Evolutionary conservation across 2,329 filamentous ascomycete genomes (phyloP).

Genomic region (Chaetomiaceae sp.): DNA sequence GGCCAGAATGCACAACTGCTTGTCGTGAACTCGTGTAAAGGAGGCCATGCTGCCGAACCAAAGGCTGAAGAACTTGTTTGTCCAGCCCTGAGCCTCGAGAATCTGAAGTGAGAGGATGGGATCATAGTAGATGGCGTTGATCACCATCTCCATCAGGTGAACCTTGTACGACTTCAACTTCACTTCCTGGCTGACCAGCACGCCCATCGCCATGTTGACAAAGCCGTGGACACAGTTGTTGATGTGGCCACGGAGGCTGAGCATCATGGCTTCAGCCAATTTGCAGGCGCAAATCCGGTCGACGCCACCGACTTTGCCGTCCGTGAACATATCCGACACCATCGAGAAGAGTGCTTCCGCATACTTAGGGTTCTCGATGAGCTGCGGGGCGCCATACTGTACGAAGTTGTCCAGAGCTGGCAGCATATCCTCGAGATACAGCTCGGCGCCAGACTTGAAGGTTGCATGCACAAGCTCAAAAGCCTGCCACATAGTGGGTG

Average conservation of each 20-base stretch:
- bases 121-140: conserved; percentile 98
- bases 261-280: conserved; percentile 93
- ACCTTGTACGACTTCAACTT: conserved; percentile 92
- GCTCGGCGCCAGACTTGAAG: conserved; percentile 93
- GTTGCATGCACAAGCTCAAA: conserved; percentile 95
- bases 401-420: conserved; percentile 97
- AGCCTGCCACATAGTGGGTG: conserved; percentile 95
- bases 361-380: conserved; percentile 79
- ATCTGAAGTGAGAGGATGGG: conserved; percentile 76
- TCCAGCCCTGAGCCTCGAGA: conserved; percentile 88
- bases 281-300: conserved; percentile 97
- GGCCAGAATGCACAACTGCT: conserved; percentile 94
- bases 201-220: conserved; percentile 79
- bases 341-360: conserved; percentile 85
- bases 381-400: conserved; percentile 75
- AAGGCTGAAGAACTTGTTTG: conserved; percentile 96
- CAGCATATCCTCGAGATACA: conserved; percentile 98
- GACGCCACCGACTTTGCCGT: conserved; percentile 86
- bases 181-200: conserved; percentile 67
- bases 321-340: conserved; percentile 90
- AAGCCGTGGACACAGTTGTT: conserved; percentile 87
- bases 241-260: conserved; percentile 82
- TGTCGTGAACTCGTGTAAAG: conserved; percentile 93
- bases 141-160: conserved; percentile 97
- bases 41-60: conserved; percentile 97